These are phyloP conservation scores for Rhododendron williamsianum DNA, from an alignment of 148 eudicot species.

Conservation along the genomic window DNA sequence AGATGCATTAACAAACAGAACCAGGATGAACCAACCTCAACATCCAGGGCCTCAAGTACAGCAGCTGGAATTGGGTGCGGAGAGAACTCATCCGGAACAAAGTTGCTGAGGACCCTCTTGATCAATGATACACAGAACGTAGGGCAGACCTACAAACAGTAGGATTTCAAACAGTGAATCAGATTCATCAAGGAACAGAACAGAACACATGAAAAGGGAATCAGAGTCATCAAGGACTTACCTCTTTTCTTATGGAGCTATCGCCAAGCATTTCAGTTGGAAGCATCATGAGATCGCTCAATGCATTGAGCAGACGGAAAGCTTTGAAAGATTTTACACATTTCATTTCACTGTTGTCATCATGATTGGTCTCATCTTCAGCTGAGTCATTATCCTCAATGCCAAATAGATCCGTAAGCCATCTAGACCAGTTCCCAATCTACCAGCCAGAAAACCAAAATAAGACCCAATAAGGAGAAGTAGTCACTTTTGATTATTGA, in stretches of 20 bases:
- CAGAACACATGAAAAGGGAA: not conserved
- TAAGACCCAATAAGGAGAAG: not conserved
- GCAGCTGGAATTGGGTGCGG: slow-evolving; percentile 61
- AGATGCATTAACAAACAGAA: not conserved
- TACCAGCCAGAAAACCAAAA: slow-evolving; percentile 18
- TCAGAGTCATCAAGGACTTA: slow-evolving; percentile 9
- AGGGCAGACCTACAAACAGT: slow-evolving; percentile 69
- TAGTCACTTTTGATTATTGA: not conserved
- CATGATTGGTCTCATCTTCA: slow-evolving; percentile 26
- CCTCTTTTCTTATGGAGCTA: slow-evolving; percentile 74
- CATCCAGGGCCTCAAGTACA: slow-evolving; percentile 54
- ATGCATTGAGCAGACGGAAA: slow-evolving; percentile 72
- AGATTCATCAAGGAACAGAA: not conserved
- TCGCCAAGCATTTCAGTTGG: slow-evolving; percentile 86
- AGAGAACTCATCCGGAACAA: slow-evolving; percentile 87
- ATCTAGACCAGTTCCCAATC: slow-evolving; percentile 92
- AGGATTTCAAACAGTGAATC: slow-evolving; percentile 12
- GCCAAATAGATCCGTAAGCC: slow-evolving; percentile 76
- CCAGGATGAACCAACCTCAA: slow-evolving; percentile 52
- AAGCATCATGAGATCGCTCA: slow-evolving; percentile 97
- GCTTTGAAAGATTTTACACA: slow-evolving; percentile 45
- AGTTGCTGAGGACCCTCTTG: slow-evolving; percentile 61
- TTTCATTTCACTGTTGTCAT: slow-evolving; percentile 15
- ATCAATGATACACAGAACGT: slow-evolving; percentile 48
- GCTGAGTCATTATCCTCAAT: slow-evolving; percentile 42